Evolutionary conservation across 2,329 filamentous ascomycete species (phyloP).

Genomic region (Epichloe baconii): DNA sequence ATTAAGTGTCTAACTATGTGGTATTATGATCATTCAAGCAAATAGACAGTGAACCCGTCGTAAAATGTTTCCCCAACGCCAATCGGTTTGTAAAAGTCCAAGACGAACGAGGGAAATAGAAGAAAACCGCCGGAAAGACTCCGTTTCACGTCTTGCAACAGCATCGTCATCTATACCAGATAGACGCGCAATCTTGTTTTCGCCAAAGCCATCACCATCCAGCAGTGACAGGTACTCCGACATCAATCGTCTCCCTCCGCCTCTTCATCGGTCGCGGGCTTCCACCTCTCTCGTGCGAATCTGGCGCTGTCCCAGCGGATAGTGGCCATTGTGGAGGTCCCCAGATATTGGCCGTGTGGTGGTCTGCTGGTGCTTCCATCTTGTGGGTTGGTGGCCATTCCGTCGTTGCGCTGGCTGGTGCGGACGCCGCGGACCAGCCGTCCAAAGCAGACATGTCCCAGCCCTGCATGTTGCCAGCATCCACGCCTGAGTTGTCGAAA

Average conservation of each 20-base stretch:
- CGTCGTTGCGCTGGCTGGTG: constrained; percentile 12
- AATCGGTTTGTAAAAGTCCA: neutral
- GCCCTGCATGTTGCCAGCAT: constrained; percentile 18
- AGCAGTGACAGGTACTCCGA: constrained; percentile 20
- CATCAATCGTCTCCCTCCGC: constrained; percentile 20
- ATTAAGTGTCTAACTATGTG: constrained; percentile 5
- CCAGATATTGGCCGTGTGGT: constrained; percentile 21
- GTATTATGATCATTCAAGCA: constrained; percentile 6
- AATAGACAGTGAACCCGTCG: neutral
- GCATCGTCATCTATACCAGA: neutral
- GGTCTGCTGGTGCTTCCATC: constrained; percentile 14
- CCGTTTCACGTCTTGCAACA: neutral
- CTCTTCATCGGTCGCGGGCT: constrained; percentile 26
- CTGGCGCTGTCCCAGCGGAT: constrained; percentile 13
- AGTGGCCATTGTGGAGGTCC: constrained; percentile 22
- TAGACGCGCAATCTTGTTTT: neutral
- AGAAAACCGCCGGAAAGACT: neutral
- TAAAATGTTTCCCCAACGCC: neutral
- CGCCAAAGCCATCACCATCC: constrained; percentile 14
- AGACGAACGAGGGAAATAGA: no score
- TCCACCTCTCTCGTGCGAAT: constrained; percentile 16
- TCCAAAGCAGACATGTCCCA: constrained; percentile 27
- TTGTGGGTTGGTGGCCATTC: constrained; percentile 21
- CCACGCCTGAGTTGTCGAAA: constrained; percentile 21
- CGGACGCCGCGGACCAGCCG: constrained; percentile 17